Percentiles rank a stretch among this genome's conserved stretches.
Evolutionary conservation across 2,329 filamentous ascomycete genomes (phyloP).

Genomic region (Aspergillus puulaauensis): DNA sequence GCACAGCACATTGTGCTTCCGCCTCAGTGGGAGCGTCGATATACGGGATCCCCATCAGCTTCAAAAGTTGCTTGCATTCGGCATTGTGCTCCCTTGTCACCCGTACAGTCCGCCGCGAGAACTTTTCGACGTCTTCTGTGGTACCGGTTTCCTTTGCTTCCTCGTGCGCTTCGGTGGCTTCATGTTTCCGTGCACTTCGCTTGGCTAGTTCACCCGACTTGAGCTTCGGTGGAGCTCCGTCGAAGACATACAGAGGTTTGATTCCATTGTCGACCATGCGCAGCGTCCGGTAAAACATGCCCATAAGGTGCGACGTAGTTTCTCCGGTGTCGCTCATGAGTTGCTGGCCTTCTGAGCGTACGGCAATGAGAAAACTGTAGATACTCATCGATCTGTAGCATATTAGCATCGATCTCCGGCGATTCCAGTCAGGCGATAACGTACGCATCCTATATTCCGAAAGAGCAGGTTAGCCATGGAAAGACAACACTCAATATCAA

Average conservation of each 20-base stretch:
- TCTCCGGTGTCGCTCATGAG: constrained; percentile 93
- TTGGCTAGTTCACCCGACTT: constrained; percentile 97
- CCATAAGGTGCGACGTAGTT: constrained; percentile 97
- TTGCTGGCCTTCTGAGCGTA: constrained; percentile 94
- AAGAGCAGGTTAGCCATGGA: neutral
- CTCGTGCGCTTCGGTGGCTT: constrained; percentile 84
- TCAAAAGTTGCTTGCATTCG: constrained; percentile 86
- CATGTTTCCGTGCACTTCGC: constrained; percentile 90
- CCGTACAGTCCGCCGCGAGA: constrained; percentile 85
- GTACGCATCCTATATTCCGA: constrained; percentile 57
- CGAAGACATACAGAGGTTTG: constrained; percentile 97
- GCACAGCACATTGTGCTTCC: constrained; percentile 89
- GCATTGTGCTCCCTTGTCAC: constrained; percentile 97
- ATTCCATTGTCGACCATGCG: constrained; percentile 99
- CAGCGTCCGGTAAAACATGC: constrained; percentile 98
- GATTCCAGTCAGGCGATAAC: constrained; percentile 9
- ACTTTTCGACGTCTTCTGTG: constrained; percentile 96
- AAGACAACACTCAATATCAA: constrained; percentile 13
- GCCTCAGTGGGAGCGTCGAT: constrained; percentile 96
- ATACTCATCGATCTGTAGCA: constrained; percentile 84
- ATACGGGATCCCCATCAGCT: constrained; percentile 94
- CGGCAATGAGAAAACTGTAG: constrained; percentile 97
- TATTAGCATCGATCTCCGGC: constrained; percentile 17
- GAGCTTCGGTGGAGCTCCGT: constrained; percentile 92
- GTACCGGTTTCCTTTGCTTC: constrained; percentile 97